These are phyloP conservation scores for Urochloa ruziziensis DNA, from an alignment of 176 grass and related monocot species.

Conservation along the genomic window DNA sequence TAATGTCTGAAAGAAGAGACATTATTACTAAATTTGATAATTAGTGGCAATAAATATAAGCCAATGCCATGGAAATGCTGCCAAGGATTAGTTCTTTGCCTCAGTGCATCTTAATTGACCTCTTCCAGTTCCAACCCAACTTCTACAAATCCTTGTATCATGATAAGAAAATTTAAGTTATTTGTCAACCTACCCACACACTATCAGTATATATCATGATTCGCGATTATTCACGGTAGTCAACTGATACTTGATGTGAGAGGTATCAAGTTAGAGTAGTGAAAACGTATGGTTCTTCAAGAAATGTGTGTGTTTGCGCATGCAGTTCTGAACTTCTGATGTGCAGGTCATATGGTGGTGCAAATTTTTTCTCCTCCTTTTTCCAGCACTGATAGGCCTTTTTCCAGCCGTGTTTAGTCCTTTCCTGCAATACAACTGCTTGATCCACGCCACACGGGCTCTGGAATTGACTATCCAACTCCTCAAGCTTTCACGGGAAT, in stretches of 20 bases:
- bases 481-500: constrained; percentile 31
- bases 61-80: not conserved
- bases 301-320: not conserved
- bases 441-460: not conserved
- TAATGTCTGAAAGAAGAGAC: not conserved
- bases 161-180: not conserved
- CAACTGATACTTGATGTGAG: not conserved
- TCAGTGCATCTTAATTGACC: not conserved
- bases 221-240: not conserved
- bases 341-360: not conserved
- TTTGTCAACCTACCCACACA: not conserved
- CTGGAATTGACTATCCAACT: constrained; percentile 43
- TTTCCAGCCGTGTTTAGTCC: too few species aligned
- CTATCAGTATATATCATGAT: too few species aligned
- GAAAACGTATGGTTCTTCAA: not conserved
- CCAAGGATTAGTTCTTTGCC: not conserved
- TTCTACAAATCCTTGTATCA: not conserved
- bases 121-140: not conserved
- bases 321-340: not conserved
- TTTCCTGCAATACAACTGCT: not conserved
- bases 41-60: not conserved
- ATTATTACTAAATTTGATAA: not conserved
- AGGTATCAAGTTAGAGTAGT: constrained; percentile 2
- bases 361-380: not conserved
- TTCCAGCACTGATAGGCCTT: too few species aligned